Percentiles rank a stretch among this genome's conserved stretches.
Conservation (phyloP, 192 early-diverging fungal species). For the Neocallimastix lanati region DNA sequence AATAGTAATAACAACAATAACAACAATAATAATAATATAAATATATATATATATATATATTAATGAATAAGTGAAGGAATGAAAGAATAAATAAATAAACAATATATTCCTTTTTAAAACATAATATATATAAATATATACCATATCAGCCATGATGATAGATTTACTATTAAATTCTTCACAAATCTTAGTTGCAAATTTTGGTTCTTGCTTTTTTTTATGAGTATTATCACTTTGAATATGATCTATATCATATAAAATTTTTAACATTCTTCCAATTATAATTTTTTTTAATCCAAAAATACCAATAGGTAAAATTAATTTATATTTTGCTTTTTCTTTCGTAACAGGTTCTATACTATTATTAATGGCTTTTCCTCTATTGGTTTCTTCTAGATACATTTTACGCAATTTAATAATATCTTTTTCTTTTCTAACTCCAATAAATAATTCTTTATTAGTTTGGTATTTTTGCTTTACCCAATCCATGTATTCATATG, state of each 20-base stretch:
- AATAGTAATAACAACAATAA: too few species aligned
- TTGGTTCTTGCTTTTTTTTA: too few species aligned
- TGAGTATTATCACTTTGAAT: neutral
- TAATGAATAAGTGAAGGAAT: too few species aligned
- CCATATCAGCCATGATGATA: too few species aligned
- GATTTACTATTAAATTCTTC: too few species aligned
- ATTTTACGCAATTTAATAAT: constrained; percentile 61
- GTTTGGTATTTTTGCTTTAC: constrained; percentile 30
- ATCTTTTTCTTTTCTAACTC: constrained; percentile 50
- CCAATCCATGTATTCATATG: constrained; percentile 57
- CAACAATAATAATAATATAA: too few species aligned
- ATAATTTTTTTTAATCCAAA: constrained; percentile 57
- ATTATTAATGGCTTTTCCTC: constrained; percentile 9
- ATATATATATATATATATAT: too few species aligned
- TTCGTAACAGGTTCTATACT: neutral
- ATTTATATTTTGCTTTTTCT: constrained; percentile 10
- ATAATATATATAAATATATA: too few species aligned
- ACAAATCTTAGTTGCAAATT: too few species aligned
- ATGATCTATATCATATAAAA: constrained; percentile 1
- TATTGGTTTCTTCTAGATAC: constrained; percentile 43
- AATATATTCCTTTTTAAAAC: too few species aligned
- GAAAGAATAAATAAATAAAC: too few species aligned
- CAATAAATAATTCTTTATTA: constrained; percentile 44
- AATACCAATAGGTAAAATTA: constrained; percentile 53
- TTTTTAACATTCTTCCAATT: constrained; percentile 8